Evolutionary conservation across 73 alveolate genomes (phyloP).

Genomic region (Paramecium biaurelia): DNA sequence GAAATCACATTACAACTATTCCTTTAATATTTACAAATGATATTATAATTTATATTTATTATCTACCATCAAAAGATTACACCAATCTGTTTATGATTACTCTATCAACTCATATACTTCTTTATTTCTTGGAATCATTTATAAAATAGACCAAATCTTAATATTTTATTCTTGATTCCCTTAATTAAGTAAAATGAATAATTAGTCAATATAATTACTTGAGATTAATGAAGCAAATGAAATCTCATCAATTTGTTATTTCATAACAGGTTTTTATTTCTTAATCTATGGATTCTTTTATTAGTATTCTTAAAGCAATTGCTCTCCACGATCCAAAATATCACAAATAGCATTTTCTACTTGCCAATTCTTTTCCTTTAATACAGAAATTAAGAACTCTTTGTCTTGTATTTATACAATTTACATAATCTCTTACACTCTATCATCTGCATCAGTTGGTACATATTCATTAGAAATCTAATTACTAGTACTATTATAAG

Average conservation of each 20-base stretch:
- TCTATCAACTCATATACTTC: background rate
- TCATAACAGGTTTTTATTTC: background rate
- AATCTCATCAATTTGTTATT: background rate
- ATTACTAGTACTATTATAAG: background rate
- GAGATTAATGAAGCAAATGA: background rate
- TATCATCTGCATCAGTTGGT: slow-evolving; percentile 14
- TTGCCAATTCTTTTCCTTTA: background rate
- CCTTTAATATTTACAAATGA: background rate
- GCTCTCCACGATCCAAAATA: background rate
- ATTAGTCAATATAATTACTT: background rate
- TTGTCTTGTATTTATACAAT: background rate
- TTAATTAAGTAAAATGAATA: background rate
- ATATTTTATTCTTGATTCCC: background rate
- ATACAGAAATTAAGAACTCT: background rate
- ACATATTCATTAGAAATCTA: background rate
- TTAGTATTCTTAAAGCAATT: background rate
- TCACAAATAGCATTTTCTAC: background rate
- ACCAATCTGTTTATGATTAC: background rate
- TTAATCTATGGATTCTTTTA: background rate
- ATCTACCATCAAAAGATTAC: background rate
- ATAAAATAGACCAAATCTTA: slow-evolving; percentile 22
- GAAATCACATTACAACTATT: slow-evolving; percentile 9
- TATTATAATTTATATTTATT: background rate
- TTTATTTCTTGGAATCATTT: slow-evolving; percentile 45
- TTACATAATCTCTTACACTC: background rate